Evolutionary conservation across 2,329 filamentous ascomycete genomes (phyloP).

Genomic region (Emmonsiellopsis sp.): DNA sequence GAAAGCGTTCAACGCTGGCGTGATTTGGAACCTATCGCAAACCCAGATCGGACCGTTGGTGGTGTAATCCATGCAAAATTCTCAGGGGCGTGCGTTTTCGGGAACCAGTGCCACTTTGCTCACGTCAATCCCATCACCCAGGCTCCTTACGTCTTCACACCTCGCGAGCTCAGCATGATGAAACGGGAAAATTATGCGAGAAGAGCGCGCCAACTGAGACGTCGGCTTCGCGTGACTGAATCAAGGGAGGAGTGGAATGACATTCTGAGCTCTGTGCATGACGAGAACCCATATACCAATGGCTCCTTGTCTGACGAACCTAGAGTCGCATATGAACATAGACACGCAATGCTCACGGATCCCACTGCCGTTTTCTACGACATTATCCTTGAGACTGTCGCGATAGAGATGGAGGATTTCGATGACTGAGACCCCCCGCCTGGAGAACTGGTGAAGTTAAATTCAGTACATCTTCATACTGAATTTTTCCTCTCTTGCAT

Average conservation of each 20-base stretch:
- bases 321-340: neutral
- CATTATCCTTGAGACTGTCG: neutral
- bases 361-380: neutral
- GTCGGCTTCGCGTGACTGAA: neutral
- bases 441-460: no score
- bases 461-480: no score
- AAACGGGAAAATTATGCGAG: conserved; percentile 4
- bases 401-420: neutral
- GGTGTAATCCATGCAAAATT: conserved; percentile 2
- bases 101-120: conserved; percentile 21
- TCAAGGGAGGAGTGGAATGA: neutral
- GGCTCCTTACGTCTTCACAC: conserved; percentile 11
- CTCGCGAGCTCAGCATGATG: conserved; percentile 7
- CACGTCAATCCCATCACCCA: conserved; percentile 13
- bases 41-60: neutral
- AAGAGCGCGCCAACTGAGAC: neutral
- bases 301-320: neutral
- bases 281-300: neutral
- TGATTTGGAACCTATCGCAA: neutral
- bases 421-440: neutral
- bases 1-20: conserved; percentile 9
- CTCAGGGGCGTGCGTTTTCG: conserved; percentile 17
- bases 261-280: neutral
- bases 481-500: neutral
- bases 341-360: neutral